phyloP scores from a whole-genome alignment of 1,284 basidiomycete species.

The Cryptococcus neoformans region DNA sequence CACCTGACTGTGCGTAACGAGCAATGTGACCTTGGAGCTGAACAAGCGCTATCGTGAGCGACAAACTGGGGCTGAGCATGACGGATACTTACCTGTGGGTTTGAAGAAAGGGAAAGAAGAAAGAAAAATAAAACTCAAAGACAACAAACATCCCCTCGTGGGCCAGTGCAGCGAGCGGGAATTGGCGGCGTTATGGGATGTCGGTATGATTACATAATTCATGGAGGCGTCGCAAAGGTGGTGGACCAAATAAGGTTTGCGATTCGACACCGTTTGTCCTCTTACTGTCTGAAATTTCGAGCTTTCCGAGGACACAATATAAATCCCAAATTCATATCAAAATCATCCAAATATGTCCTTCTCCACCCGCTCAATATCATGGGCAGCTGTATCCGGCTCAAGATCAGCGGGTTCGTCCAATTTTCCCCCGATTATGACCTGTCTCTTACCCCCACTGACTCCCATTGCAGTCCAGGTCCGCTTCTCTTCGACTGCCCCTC shows the following conservation, averaged over 20 bases:
- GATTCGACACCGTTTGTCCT: no score
- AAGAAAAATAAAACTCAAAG: constrained; percentile 5
- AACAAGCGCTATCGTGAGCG: no score
- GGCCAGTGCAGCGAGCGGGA: neutral
- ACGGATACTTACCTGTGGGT: constrained; percentile 9
- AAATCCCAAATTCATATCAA: neutral
- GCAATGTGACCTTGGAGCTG: neutral
- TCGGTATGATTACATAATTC: neutral
- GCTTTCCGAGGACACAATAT: neutral
- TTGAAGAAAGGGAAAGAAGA: constrained; percentile 3
- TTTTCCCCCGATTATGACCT: neutral
- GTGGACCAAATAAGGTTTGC: neutral
- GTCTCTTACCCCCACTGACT: neutral
- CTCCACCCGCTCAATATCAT: neutral
- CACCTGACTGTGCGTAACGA: neutral
- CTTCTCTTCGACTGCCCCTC: constrained; percentile 17
- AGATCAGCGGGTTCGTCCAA: neutral
- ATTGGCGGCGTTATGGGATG: neutral
- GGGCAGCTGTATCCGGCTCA: neutral
- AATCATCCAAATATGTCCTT: neutral
- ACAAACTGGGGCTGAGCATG: no score
- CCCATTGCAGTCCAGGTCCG: neutral
- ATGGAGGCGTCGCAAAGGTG: no score
- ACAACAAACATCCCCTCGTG: neutral
- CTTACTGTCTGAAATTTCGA: neutral